phyloP scores from a whole-genome alignment of 2,329 filamentous ascomycete genomes.

The Fusarium clavum region DNA sequence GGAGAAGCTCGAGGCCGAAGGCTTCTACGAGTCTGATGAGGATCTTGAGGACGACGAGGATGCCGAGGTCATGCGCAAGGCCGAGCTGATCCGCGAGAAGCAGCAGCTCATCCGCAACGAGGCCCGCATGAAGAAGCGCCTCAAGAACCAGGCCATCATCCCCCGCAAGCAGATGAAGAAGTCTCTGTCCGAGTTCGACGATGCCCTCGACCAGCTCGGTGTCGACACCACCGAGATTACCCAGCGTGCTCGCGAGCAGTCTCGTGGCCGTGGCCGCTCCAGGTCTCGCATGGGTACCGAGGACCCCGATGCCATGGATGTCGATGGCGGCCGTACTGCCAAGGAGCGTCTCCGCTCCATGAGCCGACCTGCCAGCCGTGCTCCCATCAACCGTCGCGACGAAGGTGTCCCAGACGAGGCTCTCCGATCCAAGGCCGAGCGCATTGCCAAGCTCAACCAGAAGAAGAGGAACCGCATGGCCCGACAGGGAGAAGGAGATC shows the following conservation, averaged over 20 bases:
- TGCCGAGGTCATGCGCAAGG: constrained; percentile 89
- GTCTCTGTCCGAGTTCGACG: constrained; percentile 87
- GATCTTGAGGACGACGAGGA: constrained; percentile 89
- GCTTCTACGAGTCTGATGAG: constrained; percentile 90
- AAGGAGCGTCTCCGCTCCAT: constrained; percentile 75
- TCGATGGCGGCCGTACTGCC: constrained; percentile 61
- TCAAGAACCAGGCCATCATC: constrained; percentile 97
- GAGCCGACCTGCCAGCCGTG: constrained; percentile 78
- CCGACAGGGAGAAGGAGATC: constrained; percentile 94
- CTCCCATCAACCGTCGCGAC: constrained; percentile 73
- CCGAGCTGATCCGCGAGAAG: constrained; percentile 95
- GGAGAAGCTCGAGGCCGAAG: constrained; percentile 89
- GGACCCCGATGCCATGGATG: constrained; percentile 81
- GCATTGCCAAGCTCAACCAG: constrained; percentile 88
- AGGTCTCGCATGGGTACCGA: constrained; percentile 70
- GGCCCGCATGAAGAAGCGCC: constrained; percentile 91
- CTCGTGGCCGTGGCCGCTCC: constrained; percentile 77
- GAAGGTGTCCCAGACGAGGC: constrained; percentile 79
- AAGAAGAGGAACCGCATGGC: constrained; percentile 99
- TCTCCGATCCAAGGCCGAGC: constrained; percentile 82
- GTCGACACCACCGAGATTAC: constrained; percentile 83
- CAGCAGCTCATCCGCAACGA: constrained; percentile 92
- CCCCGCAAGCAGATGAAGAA: constrained; percentile 85
- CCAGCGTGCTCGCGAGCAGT: constrained; percentile 75
- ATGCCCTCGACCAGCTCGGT: constrained; percentile 85